Percentiles rank a stretch among this genome's conserved stretches.
phyloP scores from a whole-genome alignment of 1,139 yeast species.

The Blastobotrys serpentis region DNA sequence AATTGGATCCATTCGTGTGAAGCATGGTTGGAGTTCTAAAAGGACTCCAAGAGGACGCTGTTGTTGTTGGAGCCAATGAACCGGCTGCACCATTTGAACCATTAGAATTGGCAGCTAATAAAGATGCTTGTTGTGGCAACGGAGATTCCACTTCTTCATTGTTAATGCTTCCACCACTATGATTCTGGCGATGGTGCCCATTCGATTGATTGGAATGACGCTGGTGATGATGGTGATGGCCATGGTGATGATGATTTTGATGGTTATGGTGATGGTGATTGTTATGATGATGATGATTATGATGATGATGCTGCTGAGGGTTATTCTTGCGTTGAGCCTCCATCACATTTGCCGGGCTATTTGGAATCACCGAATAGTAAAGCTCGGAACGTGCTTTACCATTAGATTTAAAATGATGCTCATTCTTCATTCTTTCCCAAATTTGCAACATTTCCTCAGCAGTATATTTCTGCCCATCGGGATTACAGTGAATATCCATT shows the following conservation, averaged over 20 bases:
- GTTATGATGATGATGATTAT: neutral
- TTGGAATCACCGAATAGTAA: slow-evolving; percentile 25
- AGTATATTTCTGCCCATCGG: slow-evolving; percentile 42
- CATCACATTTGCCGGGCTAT: slow-evolving; percentile 22
- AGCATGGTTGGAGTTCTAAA: slow-evolving; percentile 9
- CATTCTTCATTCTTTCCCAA: slow-evolving; percentile 48
- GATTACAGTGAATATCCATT: slow-evolving; percentile 17
- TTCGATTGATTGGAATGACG: slow-evolving; percentile 7
- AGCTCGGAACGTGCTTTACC: slow-evolving; percentile 18
- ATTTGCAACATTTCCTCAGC: slow-evolving; percentile 55
- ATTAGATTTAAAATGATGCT: slow-evolving; percentile 26
- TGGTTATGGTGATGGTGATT: slow-evolving; percentile 7
- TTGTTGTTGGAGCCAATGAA: neutral
- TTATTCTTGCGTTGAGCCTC: neutral
- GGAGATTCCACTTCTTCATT: neutral
- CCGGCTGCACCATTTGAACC: neutral
- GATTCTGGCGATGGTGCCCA: neutral
- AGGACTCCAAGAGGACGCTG: slow-evolving; percentile 7
- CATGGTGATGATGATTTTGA: slow-evolving; percentile 10
- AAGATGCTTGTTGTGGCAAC: neutral
- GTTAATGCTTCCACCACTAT: neutral
- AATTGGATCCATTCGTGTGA: slow-evolving; percentile 8
- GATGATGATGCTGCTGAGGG: neutral
- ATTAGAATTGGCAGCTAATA: no score
- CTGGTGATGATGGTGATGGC: neutral